phyloP scores from a whole-genome alignment of 305 asterid species.

The Solanum chacoense region DNA sequence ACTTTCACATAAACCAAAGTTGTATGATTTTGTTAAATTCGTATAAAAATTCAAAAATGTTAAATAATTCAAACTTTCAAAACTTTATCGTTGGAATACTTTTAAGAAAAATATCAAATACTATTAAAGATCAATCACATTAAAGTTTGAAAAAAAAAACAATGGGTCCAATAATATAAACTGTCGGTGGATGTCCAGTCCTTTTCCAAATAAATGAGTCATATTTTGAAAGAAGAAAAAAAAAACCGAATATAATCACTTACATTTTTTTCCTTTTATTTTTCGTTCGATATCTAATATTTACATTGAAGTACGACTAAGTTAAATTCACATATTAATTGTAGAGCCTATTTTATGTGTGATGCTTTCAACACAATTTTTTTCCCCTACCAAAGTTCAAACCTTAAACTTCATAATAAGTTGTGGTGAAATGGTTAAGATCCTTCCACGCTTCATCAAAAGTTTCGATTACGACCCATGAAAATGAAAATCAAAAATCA shows the following conservation, averaged over 20 bases:
- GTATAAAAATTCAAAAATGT: not conserved
- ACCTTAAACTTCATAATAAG: not conserved
- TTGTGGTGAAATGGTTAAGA: not conserved
- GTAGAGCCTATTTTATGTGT: not conserved
- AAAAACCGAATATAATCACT: not conserved
- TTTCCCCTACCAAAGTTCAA: not conserved
- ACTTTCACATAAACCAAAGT: not conserved
- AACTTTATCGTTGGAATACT: not conserved
- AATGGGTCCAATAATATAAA: not conserved
- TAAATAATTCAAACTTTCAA: not conserved
- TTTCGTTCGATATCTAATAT: not conserved
- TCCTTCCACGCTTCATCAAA: accelerated
- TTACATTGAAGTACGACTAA: accelerated
- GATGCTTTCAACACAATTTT: not conserved
- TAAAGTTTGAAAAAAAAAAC: not conserved
- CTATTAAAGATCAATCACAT: not conserved
- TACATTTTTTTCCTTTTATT: not conserved
- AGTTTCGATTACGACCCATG: accelerated
- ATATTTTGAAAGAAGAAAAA: not conserved
- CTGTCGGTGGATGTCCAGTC: conserved; percentile 2
- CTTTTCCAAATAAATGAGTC: not conserved
- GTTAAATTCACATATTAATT: not conserved
- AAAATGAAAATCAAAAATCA: too few relatives aligned
- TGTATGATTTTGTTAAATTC: not conserved
- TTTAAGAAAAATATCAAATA: not conserved